phyloP scores from a whole-genome alignment of 768 basidiomycete species.

The Steccherinum ochraceum region DNA sequence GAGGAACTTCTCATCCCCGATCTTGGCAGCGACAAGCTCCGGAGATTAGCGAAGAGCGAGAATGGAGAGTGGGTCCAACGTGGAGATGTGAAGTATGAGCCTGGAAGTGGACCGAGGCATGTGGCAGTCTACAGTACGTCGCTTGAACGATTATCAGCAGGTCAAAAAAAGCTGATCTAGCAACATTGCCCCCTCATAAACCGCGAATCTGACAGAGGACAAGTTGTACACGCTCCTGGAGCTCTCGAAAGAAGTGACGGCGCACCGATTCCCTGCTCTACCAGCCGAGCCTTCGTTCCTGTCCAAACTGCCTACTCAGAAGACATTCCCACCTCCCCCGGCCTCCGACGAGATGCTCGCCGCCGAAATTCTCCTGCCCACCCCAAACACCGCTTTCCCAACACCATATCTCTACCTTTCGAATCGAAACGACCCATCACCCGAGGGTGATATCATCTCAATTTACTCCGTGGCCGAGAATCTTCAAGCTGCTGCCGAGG shows the following conservation, averaged over 20 bases:
- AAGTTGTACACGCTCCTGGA: slow-evolving; percentile 64
- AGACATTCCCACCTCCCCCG: slow-evolving; percentile 30
- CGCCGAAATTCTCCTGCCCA: slow-evolving; percentile 62
- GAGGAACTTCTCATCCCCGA: slow-evolving; percentile 68
- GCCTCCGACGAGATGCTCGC: slow-evolving; percentile 45
- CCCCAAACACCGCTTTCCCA: slow-evolving; percentile 44
- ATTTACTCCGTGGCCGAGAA: slow-evolving; percentile 51
- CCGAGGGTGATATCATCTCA: slow-evolving; percentile 66
- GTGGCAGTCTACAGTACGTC: slow-evolving; percentile 53
- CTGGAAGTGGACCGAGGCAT: slow-evolving; percentile 70
- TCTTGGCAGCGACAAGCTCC: slow-evolving; percentile 67
- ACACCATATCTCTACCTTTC: slow-evolving; percentile 62
- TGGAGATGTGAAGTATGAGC: slow-evolving; percentile 41
- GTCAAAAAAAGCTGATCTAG: too few relatives aligned
- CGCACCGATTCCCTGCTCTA: slow-evolving; percentile 44
- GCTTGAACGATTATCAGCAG: neutral
- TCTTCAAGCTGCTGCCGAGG: slow-evolving; percentile 51
- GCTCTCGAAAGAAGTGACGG: slow-evolving; percentile 50
- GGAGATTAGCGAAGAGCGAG: slow-evolving; percentile 39
- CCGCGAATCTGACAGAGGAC: slow-evolving; percentile 45
- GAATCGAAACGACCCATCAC: slow-evolving; percentile 67
- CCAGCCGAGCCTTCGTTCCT: slow-evolving; percentile 33
- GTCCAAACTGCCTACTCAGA: slow-evolving; percentile 41
- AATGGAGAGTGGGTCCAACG: slow-evolving; percentile 42
- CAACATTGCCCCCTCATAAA: too few relatives aligned